phyloP scores from a whole-genome alignment of 257 asterid genomes.

The Przewalskia tangutica region DNA sequence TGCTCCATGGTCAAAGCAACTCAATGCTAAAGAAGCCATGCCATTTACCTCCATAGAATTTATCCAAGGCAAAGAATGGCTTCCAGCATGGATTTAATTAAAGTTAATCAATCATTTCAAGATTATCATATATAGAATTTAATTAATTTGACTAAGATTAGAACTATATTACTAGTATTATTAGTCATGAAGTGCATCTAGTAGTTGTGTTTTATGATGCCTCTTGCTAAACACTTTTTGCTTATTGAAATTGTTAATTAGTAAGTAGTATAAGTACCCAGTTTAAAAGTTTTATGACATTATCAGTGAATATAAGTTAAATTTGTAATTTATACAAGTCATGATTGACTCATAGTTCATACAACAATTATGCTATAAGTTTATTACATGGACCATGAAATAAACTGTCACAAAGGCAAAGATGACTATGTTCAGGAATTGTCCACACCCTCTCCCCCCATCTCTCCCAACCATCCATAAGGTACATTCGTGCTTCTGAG shows the following conservation, averaged over 20 bases:
- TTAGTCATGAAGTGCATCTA: neutral
- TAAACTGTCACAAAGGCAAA: no score
- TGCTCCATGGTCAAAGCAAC: conserved; percentile 60
- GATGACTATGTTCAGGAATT: no score
- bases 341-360: no score
- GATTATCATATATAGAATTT: neutral
- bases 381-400: no score
- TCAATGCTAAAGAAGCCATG: conserved; percentile 42
- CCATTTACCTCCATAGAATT: conserved; percentile 40
- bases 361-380: no score
- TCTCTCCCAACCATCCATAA: no score
- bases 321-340: neutral
- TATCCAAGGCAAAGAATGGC: conserved; percentile 68
- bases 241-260: neutral
- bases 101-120: neutral
- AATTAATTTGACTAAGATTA: no score
- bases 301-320: neutral
- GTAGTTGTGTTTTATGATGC: neutral
- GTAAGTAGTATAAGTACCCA: neutral
- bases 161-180: neutral
- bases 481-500: neutral
- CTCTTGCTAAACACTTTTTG: neutral
- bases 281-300: neutral
- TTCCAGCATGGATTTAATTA: conserved; percentile 46
- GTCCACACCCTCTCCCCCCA: no score